These are phyloP conservation scores for Epichloe baconii DNA, from an alignment of 2,329 filamentous ascomycete species.

Conservation along the genomic window DNA sequence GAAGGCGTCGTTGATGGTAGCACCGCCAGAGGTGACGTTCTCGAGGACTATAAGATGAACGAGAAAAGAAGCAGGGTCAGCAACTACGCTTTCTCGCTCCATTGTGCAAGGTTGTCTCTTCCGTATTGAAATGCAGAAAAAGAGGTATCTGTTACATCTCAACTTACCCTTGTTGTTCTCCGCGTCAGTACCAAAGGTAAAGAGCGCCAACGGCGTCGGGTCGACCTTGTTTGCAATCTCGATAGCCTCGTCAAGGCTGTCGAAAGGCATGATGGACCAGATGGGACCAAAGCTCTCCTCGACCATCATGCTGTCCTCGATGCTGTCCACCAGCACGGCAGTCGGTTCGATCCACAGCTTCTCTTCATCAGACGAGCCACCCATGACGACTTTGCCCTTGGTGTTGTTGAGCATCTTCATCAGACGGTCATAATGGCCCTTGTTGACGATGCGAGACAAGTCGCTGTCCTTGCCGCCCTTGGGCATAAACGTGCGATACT, in stretches of 20 bases:
- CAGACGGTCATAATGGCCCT: slow-evolving; percentile 63
- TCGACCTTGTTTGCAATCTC: slow-evolving; percentile 67
- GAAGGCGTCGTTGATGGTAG: slow-evolving; percentile 36
- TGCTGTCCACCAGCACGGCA: slow-evolving; percentile 66
- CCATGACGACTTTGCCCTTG: slow-evolving; percentile 73
- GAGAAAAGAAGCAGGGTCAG: neutral
- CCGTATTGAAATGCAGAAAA: neutral
- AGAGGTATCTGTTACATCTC: too few species aligned
- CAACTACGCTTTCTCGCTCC: neutral
- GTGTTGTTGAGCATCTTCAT: slow-evolving; percentile 84
- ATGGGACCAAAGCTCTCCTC: slow-evolving; percentile 93
- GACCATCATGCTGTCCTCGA: slow-evolving; percentile 59
- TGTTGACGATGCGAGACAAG: slow-evolving; percentile 69
- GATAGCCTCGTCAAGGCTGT: slow-evolving; percentile 76
- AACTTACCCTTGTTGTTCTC: slow-evolving; percentile 60
- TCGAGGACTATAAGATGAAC: slow-evolving; percentile 16
- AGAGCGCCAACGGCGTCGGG: slow-evolving; percentile 71
- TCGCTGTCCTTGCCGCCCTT: slow-evolving; percentile 70
- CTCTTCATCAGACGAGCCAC: slow-evolving; percentile 68
- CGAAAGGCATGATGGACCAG: slow-evolving; percentile 67
- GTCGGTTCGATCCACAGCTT: slow-evolving; percentile 84
- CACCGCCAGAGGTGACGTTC: slow-evolving; percentile 33
- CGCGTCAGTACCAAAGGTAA: slow-evolving; percentile 68
- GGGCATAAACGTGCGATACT: slow-evolving; percentile 69
- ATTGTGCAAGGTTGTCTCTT: too few species aligned